Percentiles rank a stretch among this genome's conserved stretches.
Conservation (phyloP, 1,139 yeast species). For the Magnusiomyces suaveolens region DNA sequence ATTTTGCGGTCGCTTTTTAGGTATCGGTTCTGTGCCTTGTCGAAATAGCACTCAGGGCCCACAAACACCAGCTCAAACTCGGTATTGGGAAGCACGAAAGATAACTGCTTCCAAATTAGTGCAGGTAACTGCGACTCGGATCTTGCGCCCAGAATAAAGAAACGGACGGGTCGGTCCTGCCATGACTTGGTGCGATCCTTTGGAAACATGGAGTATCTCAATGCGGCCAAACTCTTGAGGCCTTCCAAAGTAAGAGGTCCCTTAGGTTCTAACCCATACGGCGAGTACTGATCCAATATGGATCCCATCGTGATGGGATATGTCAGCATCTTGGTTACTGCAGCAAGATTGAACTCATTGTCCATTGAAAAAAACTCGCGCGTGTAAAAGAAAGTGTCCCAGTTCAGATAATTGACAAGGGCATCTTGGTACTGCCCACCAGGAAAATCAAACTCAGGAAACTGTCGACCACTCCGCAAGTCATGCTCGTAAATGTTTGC, state of each 20-base stretch:
- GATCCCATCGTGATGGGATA: constrained; percentile 89
- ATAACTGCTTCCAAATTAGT: constrained; percentile 91
- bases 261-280: constrained; percentile 68
- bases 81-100: constrained; percentile 73
- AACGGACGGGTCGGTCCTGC: constrained; percentile 81
- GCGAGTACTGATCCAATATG: constrained; percentile 72
- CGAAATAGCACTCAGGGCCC: constrained; percentile 86
- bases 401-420: constrained; percentile 64
- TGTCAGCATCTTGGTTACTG: constrained; percentile 86
- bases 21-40: constrained; percentile 49
- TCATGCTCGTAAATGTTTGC: constrained; percentile 94
- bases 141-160: constrained; percentile 83
- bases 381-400: constrained; percentile 93
- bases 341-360: constrained; percentile 90
- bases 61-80: constrained; percentile 81
- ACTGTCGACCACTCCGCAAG: constrained; percentile 81
- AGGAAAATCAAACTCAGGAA: constrained; percentile 93
- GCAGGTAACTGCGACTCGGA: constrained; percentile 92
- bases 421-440: constrained; percentile 68
- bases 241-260: constrained; percentile 92
- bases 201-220: constrained; percentile 83
- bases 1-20: constrained; percentile 50
- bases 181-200: constrained; percentile 42
- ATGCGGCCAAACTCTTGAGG: constrained; percentile 80
- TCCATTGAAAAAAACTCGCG: constrained; percentile 93